Evolutionary conservation across 768 basidiomycete species (phyloP).

Genomic region (Boletus coccyginus): DNA sequence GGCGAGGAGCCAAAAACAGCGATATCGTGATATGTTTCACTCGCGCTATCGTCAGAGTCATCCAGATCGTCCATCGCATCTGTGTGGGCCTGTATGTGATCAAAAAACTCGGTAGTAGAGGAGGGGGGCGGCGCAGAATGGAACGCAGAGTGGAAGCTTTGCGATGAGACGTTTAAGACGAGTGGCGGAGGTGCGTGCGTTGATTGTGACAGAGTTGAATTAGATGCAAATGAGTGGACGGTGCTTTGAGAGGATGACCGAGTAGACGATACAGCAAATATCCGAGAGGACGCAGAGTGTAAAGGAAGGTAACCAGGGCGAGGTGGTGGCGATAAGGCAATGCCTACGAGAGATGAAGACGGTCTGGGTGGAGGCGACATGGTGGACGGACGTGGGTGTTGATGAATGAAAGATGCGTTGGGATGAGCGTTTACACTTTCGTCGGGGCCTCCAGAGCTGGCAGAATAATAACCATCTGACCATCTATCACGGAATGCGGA

Average conservation of each 20-base stretch:
- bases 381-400: slow-evolving; percentile 22
- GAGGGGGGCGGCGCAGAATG: slow-evolving; percentile 63
- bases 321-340: slow-evolving; percentile 57
- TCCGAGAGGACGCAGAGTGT: slow-evolving; percentile 17
- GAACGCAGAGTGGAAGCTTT: slow-evolving; percentile 42
- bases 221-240: slow-evolving; percentile 30
- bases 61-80: slow-evolving; percentile 76
- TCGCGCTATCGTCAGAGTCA: slow-evolving; percentile 46
- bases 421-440: slow-evolving; percentile 14
- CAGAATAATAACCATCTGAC: slow-evolving; percentile 34
- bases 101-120: slow-evolving; percentile 72
- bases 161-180: slow-evolving; percentile 46
- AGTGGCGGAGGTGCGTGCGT: slow-evolving; percentile 23
- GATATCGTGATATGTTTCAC: slow-evolving; percentile 40
- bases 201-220: slow-evolving; percentile 24
- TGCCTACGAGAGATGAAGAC: slow-evolving; percentile 57
- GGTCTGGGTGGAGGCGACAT: slow-evolving; percentile 60
- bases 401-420: slow-evolving; percentile 21
- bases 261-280: slow-evolving; percentile 12
- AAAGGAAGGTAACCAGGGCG: slow-evolving; percentile 21
- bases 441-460: slow-evolving; percentile 19
- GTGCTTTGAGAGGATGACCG: slow-evolving; percentile 32
- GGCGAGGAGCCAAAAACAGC: slow-evolving; percentile 26
- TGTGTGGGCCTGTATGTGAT: slow-evolving; percentile 64
- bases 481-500: slow-evolving; percentile 74